These are phyloP conservation scores for Penicillium sp. DNA, from an alignment of 2,329 filamentous ascomycete species.

Conservation along the genomic window DNA sequence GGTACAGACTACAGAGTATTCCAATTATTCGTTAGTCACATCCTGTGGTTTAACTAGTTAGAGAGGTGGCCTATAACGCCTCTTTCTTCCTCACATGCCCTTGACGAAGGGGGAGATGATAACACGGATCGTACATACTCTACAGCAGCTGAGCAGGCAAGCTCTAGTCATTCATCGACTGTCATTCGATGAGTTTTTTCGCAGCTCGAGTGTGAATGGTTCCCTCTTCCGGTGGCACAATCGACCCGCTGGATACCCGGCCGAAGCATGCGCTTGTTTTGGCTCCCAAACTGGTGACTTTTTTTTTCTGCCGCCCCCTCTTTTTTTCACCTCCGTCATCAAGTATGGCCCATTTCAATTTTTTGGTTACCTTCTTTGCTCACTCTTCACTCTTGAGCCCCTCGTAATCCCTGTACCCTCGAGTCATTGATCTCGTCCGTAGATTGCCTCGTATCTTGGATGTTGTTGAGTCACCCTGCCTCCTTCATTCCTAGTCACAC, in stretches of 20 bases:
- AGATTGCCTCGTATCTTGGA: background rate
- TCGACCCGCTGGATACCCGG: conserved; percentile 19
- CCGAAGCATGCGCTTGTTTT: conserved; percentile 13
- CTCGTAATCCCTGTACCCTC: background rate
- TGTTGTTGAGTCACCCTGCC: background rate
- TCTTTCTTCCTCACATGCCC: background rate
- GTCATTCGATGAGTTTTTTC: no score
- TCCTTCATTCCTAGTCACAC: background rate
- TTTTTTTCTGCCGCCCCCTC: conserved; percentile 1
- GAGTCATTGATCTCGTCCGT: background rate
- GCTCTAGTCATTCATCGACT: background rate
- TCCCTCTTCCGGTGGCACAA: conserved; percentile 1
- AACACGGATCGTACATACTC: background rate
- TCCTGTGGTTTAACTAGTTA: no score
- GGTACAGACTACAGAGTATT: no score
- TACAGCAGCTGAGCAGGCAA: background rate
- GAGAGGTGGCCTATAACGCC: background rate
- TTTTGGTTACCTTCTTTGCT: background rate
- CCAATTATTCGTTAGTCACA: no score
- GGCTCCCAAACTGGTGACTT: background rate
- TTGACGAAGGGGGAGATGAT: background rate
- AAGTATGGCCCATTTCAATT: background rate
- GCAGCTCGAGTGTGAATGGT: background rate
- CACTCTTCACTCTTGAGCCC: background rate
- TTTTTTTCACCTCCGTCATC: conserved; percentile 2